Evolutionary conservation across 345 rosid species (phyloP), one percentile per base, ranked within the genome.

Genomic region (Trapa bicornis): DNA sequence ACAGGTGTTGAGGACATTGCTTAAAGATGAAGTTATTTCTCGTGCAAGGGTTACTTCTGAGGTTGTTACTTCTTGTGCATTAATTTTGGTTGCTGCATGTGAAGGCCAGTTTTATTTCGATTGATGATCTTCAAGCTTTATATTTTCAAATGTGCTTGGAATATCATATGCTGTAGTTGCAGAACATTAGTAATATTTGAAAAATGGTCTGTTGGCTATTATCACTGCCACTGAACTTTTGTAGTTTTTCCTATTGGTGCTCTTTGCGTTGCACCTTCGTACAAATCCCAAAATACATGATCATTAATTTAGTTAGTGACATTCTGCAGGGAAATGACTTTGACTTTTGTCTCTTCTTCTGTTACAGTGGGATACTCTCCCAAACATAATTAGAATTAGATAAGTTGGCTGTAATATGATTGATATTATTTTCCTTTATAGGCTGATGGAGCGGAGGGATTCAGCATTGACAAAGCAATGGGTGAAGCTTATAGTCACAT

Each of bases 1-100:
- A 64, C 80, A 88, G 99, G 99, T 94, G 38, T 75, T 94, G 72
- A 91, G 86, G 80, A 89, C 58, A 65, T 81, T 94, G 85, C 89
- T 87, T 12, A 76, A 64, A 33, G 97, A 94, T 76, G 93, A 79
- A 47, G 82, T 80, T 75, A 89, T 94, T 67, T 73, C 73, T 67
- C 74, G 75, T 71, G 88, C 97, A 54, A 87, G 99, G 80, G 78
- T 80, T 68, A 66, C 47, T 68, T 74, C 85, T 47, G 96, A 94
- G 96, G 99, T 88, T 64, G 29, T 7, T 13, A 39, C 60, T n/a
- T 22, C 0, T 52, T 52, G 57, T 10, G 6, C 60, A 54, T 22
- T 54, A 0, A n/a, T 54, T 11, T 54, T 54, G 33, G 33, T 54
- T 22, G 7, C 33, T 54, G 6, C n/a, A 54, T 54, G 60, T 54